These are phyloP conservation scores for Penicillium psychrosexuale DNA, from an alignment of 2,329 filamentous ascomycete genomes.

Conservation along the genomic window DNA sequence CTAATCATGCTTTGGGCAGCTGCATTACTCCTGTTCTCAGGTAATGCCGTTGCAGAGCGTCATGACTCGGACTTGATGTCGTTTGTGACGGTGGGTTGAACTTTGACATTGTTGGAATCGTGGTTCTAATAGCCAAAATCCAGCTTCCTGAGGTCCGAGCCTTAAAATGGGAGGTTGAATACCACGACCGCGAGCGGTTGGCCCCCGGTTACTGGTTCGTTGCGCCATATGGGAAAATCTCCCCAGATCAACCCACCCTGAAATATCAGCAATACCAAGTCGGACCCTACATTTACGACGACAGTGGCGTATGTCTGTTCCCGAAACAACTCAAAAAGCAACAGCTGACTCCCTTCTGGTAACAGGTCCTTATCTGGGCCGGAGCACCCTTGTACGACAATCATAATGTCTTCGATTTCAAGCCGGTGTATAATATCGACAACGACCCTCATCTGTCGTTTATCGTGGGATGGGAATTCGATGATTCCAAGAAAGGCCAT, in stretches of 20 bases:
- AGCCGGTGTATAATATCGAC: conserved; percentile 45
- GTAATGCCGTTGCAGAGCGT: conserved; percentile 21
- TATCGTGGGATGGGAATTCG: conserved; percentile 35
- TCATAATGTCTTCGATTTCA: conserved; percentile 48
- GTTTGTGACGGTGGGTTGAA: conserved; percentile 32
- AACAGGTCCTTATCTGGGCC: conserved; percentile 47
- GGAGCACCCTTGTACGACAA: conserved; percentile 49
- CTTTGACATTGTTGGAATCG: neutral
- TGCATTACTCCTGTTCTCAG: conserved; percentile 25
- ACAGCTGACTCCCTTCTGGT: conserved; percentile 6
- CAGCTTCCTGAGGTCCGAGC: conserved; percentile 31
- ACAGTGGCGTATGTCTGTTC: conserved; percentile 37
- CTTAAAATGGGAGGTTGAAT: conserved; percentile 28
- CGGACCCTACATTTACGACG: conserved; percentile 51
- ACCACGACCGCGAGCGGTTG: conserved; percentile 22
- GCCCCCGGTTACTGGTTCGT: conserved; percentile 50
- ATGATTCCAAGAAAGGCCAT: conserved; percentile 44
- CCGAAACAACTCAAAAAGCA: neutral
- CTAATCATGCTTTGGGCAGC: conserved; percentile 20
- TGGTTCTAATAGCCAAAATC: conserved; percentile 6
- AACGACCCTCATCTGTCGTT: conserved; percentile 48
- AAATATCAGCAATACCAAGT: conserved; percentile 43
- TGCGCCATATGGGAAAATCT: conserved; percentile 41
- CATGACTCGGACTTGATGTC: conserved; percentile 34
- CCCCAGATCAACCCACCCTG: conserved; percentile 22